Evolutionary conservation across 805 yeast genomes (phyloP), one percentile per base, ranked within the genome.

Genomic region (Starmerella stigmatis): DNA sequence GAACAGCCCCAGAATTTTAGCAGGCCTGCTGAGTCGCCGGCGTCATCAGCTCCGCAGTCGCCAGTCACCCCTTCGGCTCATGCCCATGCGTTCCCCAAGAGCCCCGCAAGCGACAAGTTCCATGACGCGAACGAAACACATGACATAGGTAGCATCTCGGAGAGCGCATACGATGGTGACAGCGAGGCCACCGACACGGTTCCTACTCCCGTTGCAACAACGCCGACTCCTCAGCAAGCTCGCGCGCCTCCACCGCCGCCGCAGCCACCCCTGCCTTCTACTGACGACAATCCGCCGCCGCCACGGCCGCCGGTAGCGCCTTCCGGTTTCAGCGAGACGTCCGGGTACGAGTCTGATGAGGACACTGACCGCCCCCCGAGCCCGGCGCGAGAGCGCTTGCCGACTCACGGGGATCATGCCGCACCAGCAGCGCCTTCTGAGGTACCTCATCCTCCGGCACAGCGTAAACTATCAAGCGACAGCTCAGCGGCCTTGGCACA

Each of bases 231-330:
- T 27, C 29, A 28, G 15, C 33, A 45, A 23, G 38, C 32, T 47
- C 13, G 20, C 51, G 44, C 36, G 28, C 40, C 40, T 21, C 43
- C 44, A n/a, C 43, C 43, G 17, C 48, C 45, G n/a, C 43, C 12
- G 5, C 41, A 8, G 10, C 31, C 47, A 12, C 51, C 45, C n/a
- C 42, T 43, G 15, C 44, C n/a, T n/a, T n/a, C n/a, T n/a, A n/a
- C n/a, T n/a, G n/a, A n/a, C n/a, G n/a, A n/a, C n/a, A n/a, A n/a
- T n/a, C n/a, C n/a, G n/a, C n/a, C n/a, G n/a, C n/a, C n/a, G n/a
- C 28, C 45, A 9, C n/a, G 31, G 15, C 16, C 19, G 12, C 13
- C 27, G 20, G n/a, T 13, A 21, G 27, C n/a, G n/a, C n/a, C n/a
- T 5, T n/a, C 27, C n/a, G 41, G 41, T 4, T 17, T 36, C 16